phyloP scores from a whole-genome alignment of 495 filamentous ascomycete genomes.

The Talaromyces trachyspermus region DNA sequence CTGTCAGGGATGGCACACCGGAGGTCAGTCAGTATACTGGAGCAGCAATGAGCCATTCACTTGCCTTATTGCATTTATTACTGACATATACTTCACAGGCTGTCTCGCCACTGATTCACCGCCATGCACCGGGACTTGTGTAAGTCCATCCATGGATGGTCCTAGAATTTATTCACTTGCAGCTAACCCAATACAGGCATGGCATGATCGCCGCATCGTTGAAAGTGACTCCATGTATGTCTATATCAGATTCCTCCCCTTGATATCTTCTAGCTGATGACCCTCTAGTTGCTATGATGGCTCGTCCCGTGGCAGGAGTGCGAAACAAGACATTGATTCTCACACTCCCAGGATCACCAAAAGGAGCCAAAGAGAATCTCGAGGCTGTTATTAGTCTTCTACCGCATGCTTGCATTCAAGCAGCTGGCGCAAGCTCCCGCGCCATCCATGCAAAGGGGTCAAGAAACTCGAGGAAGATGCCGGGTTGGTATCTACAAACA shows the following conservation, averaged over 20 bases:
- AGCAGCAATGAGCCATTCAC: not conserved
- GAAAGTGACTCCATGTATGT: slow-evolving; percentile 80
- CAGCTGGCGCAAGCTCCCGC: slow-evolving; percentile 75
- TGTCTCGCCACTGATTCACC: slow-evolving; percentile 72
- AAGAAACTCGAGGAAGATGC: slow-evolving; percentile 80
- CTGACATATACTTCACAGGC: slow-evolving; percentile 45
- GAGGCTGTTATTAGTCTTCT: slow-evolving; percentile 80
- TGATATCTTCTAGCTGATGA: slow-evolving; percentile 14
- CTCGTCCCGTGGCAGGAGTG: slow-evolving; percentile 85
- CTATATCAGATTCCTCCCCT: slow-evolving; percentile 2
- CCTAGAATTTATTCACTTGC: slow-evolving; percentile 7
- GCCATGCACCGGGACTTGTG: slow-evolving; percentile 83
- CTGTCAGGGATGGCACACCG: slow-evolving; percentile 78
- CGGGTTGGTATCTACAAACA: slow-evolving; percentile 42
- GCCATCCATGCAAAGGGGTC: slow-evolving; percentile 71
- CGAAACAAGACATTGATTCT: slow-evolving; percentile 77
- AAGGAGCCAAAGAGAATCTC: slow-evolving; percentile 96
- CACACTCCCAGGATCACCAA: slow-evolving; percentile 90
- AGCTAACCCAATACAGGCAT: slow-evolving; percentile 50
- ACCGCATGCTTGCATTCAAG: slow-evolving; percentile 88
- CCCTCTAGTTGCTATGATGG: slow-evolving; percentile 85
- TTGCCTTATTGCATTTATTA: not conserved
- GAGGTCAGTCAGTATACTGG: too few species aligned
- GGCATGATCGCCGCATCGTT: slow-evolving; percentile 87
- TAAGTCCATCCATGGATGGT: slow-evolving; percentile 30